A percentile compares a stretch with the other conserved stretches of the same genome.
Conservation (phyloP, 192 early-diverging fungal genomes). For the Chytriomyces hyalinus region DNA sequence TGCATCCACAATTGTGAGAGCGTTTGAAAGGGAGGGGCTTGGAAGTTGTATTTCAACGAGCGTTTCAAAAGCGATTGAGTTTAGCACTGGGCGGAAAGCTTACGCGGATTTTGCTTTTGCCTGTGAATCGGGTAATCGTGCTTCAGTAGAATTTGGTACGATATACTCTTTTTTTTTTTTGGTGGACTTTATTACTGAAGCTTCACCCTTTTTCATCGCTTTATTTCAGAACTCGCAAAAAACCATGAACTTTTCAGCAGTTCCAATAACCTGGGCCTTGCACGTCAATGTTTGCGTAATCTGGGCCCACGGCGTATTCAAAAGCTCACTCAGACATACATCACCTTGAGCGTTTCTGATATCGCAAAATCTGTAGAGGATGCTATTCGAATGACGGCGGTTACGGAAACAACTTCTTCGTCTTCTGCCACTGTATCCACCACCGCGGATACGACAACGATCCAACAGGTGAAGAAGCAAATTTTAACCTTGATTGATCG, state of each 20-base stretch:
- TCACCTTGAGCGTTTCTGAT: conserved; percentile 74
- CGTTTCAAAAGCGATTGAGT: conserved; percentile 41
- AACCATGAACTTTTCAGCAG: conserved; percentile 40
- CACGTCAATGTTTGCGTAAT: conserved; percentile 51
- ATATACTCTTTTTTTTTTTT: neutral
- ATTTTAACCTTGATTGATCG: conserved; percentile 67
- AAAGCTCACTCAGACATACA: conserved; percentile 75
- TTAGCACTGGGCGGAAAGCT: conserved; percentile 44
- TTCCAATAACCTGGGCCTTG: conserved; percentile 72
- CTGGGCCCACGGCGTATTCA: conserved; percentile 67
- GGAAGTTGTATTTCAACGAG: conserved; percentile 28
- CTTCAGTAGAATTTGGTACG: neutral
- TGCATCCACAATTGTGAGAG: neutral
- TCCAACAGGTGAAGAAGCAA: conserved; percentile 45
- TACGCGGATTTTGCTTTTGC: neutral
- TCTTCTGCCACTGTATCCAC: no score
- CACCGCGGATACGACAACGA: no score
- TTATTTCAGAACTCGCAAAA: conserved; percentile 49
- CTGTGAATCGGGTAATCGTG: neutral
- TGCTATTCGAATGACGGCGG: neutral
- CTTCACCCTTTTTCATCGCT: conserved; percentile 22
- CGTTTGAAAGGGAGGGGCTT: neutral
- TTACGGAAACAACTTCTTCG: no score
- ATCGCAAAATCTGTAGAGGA: conserved; percentile 65
- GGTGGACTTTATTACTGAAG: no score